Evolutionary conservation across 371 early-diverging fungal species (phyloP), one percentile per base, ranked within the genome.

Genomic region (Paraphysoderma sedebokerense): DNA sequence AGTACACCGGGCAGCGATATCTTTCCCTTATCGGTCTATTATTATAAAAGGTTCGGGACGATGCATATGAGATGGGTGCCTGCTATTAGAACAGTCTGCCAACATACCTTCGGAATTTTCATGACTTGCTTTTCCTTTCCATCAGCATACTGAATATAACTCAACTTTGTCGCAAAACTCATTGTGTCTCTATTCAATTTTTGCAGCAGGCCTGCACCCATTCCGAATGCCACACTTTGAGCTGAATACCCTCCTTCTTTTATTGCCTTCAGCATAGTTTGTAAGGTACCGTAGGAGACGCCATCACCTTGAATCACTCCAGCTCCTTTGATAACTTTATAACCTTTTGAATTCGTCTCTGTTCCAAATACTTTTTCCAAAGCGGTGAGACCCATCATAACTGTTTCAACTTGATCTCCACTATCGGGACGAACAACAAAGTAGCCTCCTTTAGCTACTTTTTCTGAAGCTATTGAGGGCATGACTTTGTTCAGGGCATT

Each of bases 261-360:
- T 19, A 76, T 69, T 1, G 74, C 77, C 1, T 53, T 59, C 36
- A 82, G 54, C 29, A 87, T 80, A 5, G 30, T 37, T 9, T 46
- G 38, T 24, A 85, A 49, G 3, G 66, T 55, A 2, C 48, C 34
- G 29, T 62, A 57, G n/a, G 59, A 72, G 26, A 87, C 72, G 17
- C 79, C 85, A 50, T 87, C 88, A 35, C 88, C 86, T 53, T 87
- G 86, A 49, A 87, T 81, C 24, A 87, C 79, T 38, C 75, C 65
- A 30, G 70, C 72, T 4, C 69, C 69, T 1, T 54, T 41, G 13
- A 75, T 42, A 19, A 72, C 75, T 60, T 77, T 81, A 74, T 57
- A 87, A 0, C 85, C 87, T 54, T 81, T 82, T 22, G 41, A 34
- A 59, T 87, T 87, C 28, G 65, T 38, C 11, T 55, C 55, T 19